phyloP scores from a whole-genome alignment of 1,284 basidiomycete genomes.

The Mrakiaceae sp. region DNA sequence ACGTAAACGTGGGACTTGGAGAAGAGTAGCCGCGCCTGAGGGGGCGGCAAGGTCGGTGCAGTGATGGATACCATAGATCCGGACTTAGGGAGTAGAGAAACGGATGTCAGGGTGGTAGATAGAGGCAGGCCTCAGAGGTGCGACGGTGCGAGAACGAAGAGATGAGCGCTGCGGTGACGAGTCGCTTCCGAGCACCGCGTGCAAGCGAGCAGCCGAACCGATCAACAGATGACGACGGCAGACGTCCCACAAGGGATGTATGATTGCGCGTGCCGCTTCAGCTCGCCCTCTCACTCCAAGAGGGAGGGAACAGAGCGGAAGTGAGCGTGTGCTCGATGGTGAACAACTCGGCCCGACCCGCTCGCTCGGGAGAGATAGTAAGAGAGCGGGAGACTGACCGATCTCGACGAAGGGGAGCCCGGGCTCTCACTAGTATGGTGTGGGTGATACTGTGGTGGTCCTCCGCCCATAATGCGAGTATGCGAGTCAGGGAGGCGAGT shows the following conservation, averaged over 20 bases:
- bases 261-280: background rate
- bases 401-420: constrained; percentile 2
- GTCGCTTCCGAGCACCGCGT: no score
- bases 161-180: constrained; percentile 21
- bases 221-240: no score
- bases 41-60: background rate
- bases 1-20: constrained; percentile 87
- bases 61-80: constrained; percentile 2
- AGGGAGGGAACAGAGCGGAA: background rate
- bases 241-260: no score
- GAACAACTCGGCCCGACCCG: no score
- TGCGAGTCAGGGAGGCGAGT: no score
- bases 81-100: constrained; percentile 41
- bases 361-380: no score
- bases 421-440: background rate
- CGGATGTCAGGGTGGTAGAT: constrained; percentile 38
- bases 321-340: no score
- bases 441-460: background rate
- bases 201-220: no score
- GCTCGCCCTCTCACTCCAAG: background rate
- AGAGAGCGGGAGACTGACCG: background rate
- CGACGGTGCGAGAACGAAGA: constrained; percentile 37
- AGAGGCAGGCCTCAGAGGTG: no score
- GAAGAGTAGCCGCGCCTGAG: constrained; percentile 50
- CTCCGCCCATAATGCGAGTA: background rate